phyloP scores from a whole-genome alignment of 2,329 filamentous ascomycete species.

The Zarea fungicola region DNA sequence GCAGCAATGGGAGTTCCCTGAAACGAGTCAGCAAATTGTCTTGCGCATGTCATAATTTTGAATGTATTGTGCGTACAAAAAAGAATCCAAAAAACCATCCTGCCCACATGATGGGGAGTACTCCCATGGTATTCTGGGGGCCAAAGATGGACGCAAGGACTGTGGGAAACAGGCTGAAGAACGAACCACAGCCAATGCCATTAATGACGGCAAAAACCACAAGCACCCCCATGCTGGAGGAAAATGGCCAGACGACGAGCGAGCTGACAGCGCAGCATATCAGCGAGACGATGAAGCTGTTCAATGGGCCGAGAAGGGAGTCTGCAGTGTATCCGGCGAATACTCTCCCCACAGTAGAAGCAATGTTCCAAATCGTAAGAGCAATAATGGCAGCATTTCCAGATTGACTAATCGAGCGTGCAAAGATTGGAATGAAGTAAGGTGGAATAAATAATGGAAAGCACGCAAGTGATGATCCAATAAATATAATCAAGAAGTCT shows the following conservation, averaged over 20 bases:
- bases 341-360: constrained; percentile 23
- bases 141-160: constrained; percentile 21
- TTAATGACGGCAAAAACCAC: constrained; percentile 22
- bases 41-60: too few relatives aligned
- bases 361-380: constrained; percentile 23
- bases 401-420: constrained; percentile 20
- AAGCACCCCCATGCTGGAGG: constrained; percentile 19
- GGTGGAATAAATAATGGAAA: constrained; percentile 25
- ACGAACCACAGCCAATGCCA: constrained; percentile 24
- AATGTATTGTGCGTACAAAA: constrained; percentile 17
- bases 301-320: constrained; percentile 22
- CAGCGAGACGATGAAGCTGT: constrained; percentile 22
- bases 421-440: constrained; percentile 26
- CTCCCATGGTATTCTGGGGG: constrained; percentile 20
- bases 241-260: constrained; percentile 23
- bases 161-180: constrained; percentile 24
- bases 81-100: constrained; percentile 25
- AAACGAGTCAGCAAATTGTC: neutral
- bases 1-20: constrained; percentile 25
- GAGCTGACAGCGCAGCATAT: constrained; percentile 22
- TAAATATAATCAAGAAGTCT: constrained; percentile 21
- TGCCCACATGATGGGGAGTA: constrained; percentile 24
- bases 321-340: constrained; percentile 23
- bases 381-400: constrained; percentile 18
- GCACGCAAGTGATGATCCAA: constrained; percentile 20